Evolutionary conservation across 257 asterid genomes (phyloP).

Genomic region (Paulownia fortunei): DNA sequence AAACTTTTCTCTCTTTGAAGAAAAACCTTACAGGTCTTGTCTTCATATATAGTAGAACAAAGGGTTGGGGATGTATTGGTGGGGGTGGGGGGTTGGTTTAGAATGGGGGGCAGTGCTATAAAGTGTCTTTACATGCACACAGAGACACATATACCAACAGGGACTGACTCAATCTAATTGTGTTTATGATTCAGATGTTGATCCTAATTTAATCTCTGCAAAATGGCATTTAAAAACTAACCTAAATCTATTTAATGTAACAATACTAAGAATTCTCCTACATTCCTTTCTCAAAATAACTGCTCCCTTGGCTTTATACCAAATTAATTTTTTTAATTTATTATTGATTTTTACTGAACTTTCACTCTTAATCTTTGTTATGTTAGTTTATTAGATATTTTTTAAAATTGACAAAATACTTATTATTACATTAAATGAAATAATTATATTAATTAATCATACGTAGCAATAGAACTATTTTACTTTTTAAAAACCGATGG

Average conservation of each 20-base stretch:
- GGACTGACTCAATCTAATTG: constrained; percentile 33
- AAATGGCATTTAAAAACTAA: constrained; percentile 14
- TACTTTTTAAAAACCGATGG: too few species aligned
- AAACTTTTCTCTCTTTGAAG: background rate
- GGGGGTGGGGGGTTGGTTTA: constrained; percentile 1
- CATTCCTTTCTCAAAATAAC: background rate
- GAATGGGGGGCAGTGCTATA: background rate
- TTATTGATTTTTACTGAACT: too few species aligned
- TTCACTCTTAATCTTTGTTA: too few species aligned
- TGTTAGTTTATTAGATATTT: too few species aligned
- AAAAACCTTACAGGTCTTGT: constrained; percentile 21
- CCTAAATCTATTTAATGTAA: constrained; percentile 23
- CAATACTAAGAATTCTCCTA: background rate
- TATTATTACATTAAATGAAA: too few species aligned
- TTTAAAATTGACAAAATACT: too few species aligned
- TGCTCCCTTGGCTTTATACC: too few species aligned
- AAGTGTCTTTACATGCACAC: background rate
- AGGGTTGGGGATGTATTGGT: background rate
- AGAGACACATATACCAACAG: constrained; percentile 39
- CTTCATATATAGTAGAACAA: constrained; percentile 17
- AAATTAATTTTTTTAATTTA: too few species aligned
- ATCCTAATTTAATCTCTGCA: constrained; percentile 34
- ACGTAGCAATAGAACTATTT: too few species aligned
- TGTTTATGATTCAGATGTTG: constrained; percentile 43
- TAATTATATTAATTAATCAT: too few species aligned